Percentiles rank a stretch among this genome's conserved stretches.
Evolutionary conservation across 257 asterid species (phyloP).

Genomic region (Catharanthus roseus): DNA sequence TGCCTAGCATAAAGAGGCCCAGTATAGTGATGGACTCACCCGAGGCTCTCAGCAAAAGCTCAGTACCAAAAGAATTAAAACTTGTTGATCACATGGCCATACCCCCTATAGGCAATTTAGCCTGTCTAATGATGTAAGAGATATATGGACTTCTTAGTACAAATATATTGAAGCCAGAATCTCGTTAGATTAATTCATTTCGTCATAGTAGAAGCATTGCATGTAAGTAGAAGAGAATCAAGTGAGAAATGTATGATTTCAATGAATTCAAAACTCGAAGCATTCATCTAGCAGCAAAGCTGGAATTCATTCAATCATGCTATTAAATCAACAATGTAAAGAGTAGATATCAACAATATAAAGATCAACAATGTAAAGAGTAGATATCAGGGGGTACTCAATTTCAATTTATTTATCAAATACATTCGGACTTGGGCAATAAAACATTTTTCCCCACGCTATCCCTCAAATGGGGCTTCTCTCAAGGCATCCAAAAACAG

Average conservation of each 20-base stretch:
- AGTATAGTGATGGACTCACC: background rate
- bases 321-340: background rate
- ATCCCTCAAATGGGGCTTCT: background rate
- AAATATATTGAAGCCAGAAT: background rate
- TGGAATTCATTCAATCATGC: background rate
- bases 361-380: background rate
- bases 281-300: background rate
- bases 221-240: too few species aligned
- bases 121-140: background rate
- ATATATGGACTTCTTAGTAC: background rate
- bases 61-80: background rate
- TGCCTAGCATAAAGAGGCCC: background rate
- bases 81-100: background rate
- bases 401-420: background rate
- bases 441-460: background rate
- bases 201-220: too few species aligned
- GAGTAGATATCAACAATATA: background rate
- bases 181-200: background rate
- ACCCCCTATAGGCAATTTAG: background rate
- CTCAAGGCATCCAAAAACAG: background rate
- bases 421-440: background rate
- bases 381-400: background rate
- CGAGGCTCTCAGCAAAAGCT: slow-evolving; percentile 2
- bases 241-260: background rate
- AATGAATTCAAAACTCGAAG: background rate